Conservation (phyloP, 176 grass and related monocot genomes). For the Triticum dicoccoides region DNA sequence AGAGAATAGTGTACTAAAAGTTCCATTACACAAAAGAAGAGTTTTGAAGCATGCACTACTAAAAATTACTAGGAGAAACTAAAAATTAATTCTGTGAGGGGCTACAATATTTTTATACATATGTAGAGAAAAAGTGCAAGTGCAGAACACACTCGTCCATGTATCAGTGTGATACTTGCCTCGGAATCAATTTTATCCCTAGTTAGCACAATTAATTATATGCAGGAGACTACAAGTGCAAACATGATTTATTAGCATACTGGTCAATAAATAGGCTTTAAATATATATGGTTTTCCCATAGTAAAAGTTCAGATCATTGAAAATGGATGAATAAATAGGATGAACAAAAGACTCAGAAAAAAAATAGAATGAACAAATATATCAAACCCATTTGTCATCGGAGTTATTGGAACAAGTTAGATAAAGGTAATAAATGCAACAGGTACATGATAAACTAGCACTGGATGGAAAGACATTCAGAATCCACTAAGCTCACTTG, state of each 20-base stretch:
- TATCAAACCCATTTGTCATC: neutral
- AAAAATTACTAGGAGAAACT: neutral
- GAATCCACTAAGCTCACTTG: neutral
- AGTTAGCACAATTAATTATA: neutral
- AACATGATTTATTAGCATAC: constrained; percentile 11
- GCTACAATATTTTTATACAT: neutral
- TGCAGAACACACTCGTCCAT: neutral
- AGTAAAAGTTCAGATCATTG: neutral
- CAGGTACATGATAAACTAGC: constrained; percentile 17
- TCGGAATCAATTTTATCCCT: neutral
- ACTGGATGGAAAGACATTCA: neutral
- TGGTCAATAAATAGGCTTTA: constrained; percentile 9
- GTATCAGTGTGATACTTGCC: neutral
- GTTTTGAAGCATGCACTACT: neutral
- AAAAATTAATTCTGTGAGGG: neutral
- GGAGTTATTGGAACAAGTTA: neutral
- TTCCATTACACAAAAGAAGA: neutral
- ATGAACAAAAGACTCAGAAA: neutral
- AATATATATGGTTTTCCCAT: neutral
- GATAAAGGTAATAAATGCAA: neutral
- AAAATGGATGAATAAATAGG: constrained; percentile 1
- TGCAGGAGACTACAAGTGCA: neutral
- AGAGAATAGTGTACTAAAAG: constrained; percentile 21
- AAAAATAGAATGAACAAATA: constrained; percentile 21
- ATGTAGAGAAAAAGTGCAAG: neutral